phyloP scores from a whole-genome alignment of 208 protist genomes.

The Herpetomonas tarakana region DNA sequence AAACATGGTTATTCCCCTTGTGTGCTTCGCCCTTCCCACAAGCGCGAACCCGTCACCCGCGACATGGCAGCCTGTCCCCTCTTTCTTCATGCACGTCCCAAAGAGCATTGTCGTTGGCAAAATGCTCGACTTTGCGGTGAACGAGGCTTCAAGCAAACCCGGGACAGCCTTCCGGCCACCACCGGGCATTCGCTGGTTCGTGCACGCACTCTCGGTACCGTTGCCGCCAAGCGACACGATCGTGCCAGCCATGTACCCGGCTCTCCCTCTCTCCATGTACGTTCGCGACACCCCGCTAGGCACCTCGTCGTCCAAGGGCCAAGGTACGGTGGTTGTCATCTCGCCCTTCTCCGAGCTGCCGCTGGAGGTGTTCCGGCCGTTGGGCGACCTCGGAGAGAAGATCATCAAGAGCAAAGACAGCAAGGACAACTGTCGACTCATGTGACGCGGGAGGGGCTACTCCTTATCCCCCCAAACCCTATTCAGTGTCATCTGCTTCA shows the following conservation, averaged over 20 bases:
- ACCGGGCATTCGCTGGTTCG: constrained; percentile 28
- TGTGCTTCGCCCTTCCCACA: constrained; percentile 35
- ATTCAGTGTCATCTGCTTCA: background rate
- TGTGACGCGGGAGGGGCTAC: background rate
- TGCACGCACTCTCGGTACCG: constrained; percentile 42
- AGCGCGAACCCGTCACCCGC: background rate
- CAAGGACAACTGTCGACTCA: background rate
- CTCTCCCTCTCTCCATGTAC: constrained; percentile 39
- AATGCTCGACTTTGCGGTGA: constrained; percentile 59
- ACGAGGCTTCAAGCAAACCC: constrained; percentile 40
- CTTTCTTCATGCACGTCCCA: constrained; percentile 73
- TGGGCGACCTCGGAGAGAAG: no score
- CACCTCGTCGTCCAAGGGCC: background rate
- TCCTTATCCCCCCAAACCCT: no score
- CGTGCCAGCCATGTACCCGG: constrained; percentile 28
- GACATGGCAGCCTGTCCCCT: constrained; percentile 26
- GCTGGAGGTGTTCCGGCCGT: constrained; percentile 1
- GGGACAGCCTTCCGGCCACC: background rate
- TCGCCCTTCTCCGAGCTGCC: constrained; percentile 5
- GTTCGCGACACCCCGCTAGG: constrained; percentile 33
- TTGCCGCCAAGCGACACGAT: constrained; percentile 19
- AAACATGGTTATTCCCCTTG: constrained; percentile 57
- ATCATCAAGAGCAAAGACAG: background rate
- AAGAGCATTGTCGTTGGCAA: constrained; percentile 54
- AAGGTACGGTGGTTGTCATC: background rate